Conservation (phyloP, 139 green algal genomes). For the Micromonas commoda region DNA sequence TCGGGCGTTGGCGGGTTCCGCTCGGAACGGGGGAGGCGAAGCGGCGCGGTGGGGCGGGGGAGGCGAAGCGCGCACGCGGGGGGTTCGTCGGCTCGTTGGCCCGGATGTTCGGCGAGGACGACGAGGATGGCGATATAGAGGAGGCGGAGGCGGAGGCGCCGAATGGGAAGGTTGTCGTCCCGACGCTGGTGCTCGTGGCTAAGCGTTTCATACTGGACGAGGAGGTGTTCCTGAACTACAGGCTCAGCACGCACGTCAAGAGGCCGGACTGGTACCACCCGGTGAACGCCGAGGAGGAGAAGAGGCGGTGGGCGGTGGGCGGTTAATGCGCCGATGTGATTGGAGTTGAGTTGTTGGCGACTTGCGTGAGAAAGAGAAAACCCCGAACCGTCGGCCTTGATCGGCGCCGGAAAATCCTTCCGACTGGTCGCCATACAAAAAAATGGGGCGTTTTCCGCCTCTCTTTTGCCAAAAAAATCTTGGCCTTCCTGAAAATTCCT, state of each 20-base stretch:
- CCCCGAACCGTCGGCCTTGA: too few relatives aligned
- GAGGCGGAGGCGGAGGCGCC: neutral
- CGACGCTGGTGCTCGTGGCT: conserved; percentile 1
- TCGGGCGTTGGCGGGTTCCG: neutral
- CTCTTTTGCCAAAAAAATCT: too few relatives aligned
- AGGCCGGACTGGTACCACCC: conserved; percentile 5
- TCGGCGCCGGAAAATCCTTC: too few relatives aligned
- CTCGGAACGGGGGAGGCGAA: too few relatives aligned
- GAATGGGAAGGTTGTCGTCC: neutral
- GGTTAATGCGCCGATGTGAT: neutral
- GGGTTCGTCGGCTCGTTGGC: neutral
- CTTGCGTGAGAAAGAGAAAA: too few relatives aligned
- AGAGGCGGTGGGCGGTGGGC: neutral
- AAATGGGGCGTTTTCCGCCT: too few relatives aligned
- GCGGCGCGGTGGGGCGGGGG: too few relatives aligned
- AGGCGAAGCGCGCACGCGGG: too few relatives aligned
- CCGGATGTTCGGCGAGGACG: conserved; percentile 1
- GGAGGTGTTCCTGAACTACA: conserved; percentile 14
- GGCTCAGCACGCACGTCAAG: conserved; percentile 6
- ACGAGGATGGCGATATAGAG: neutral
- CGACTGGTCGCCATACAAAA: too few relatives aligned
- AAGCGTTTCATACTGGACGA: conserved; percentile 1
- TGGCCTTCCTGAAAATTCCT: too few relatives aligned
- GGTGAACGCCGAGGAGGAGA: neutral
- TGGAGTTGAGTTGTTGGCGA: too few relatives aligned